Percentiles rank a stretch among this genome's conserved stretches.
Evolutionary conservation across 2,329 filamentous ascomycete species (phyloP).

Genomic region (Xylariaceae sp.): DNA sequence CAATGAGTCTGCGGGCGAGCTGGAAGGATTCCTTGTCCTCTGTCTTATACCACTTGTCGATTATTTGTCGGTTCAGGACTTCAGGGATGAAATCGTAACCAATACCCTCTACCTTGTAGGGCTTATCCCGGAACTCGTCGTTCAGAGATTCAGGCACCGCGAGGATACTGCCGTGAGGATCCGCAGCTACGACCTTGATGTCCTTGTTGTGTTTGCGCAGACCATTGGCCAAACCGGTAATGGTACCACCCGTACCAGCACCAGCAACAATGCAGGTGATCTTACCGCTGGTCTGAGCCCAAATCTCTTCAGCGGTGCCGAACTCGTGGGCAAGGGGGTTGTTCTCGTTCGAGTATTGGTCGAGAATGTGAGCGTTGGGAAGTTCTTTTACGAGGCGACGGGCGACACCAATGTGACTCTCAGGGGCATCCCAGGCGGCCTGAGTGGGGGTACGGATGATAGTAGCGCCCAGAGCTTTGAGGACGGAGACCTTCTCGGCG

Average conservation of each 20-base stretch:
- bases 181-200: slow-evolving; percentile 86
- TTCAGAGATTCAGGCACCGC: slow-evolving; percentile 78
- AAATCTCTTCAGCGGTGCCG: slow-evolving; percentile 94
- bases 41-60: slow-evolving; percentile 98
- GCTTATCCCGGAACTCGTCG: slow-evolving; percentile 69
- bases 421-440: slow-evolving; percentile 88
- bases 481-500: slow-evolving; percentile 91
- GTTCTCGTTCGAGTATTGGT: slow-evolving; percentile 88
- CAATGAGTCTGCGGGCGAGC: slow-evolving; percentile 82
- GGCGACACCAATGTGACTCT: slow-evolving; percentile 95
- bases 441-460: slow-evolving; percentile 97
- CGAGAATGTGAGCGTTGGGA: slow-evolving; percentile 92
- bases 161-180: slow-evolving; percentile 87
- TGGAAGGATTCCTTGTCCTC: slow-evolving; percentile 87
- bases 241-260: slow-evolving; percentile 91
- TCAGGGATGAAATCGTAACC: slow-evolving; percentile 98
- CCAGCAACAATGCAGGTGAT: slow-evolving; percentile 83
- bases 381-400: slow-evolving; percentile 87
- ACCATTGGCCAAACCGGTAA: slow-evolving; percentile 81
- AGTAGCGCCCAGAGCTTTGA: slow-evolving; percentile 88
- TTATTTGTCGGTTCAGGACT: slow-evolving; percentile 71
- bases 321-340: slow-evolving; percentile 92
- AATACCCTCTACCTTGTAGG: slow-evolving; percentile 98
- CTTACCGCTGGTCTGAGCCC: slow-evolving; percentile 79
- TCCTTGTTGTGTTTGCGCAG: slow-evolving; percentile 80